Conservation (phyloP, 164 flowering plant genomes). For the Cinnamomum micranthum region DNA sequence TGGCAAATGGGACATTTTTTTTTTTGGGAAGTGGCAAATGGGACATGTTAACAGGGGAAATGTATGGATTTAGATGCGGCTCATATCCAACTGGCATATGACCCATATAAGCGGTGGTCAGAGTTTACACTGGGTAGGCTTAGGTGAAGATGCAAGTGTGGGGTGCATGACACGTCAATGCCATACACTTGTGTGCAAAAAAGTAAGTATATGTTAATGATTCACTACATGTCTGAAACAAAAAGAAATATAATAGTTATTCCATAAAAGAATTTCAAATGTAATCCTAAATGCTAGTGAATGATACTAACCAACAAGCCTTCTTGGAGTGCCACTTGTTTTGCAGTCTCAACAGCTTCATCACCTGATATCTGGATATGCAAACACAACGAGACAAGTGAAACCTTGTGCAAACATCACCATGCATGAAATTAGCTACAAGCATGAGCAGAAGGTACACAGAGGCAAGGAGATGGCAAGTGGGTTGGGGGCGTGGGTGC, state of each 20-base stretch:
- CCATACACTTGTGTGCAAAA: background rate
- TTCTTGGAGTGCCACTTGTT: constrained; percentile 88
- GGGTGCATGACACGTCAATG: background rate
- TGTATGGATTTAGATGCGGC: too few species aligned
- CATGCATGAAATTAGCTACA: too few species aligned
- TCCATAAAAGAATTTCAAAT: background rate
- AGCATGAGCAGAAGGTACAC: background rate
- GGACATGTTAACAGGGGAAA: too few species aligned
- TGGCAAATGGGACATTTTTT: too few species aligned
- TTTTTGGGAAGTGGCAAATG: too few species aligned
- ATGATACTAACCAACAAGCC: constrained; percentile 77
- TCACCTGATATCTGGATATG: constrained; percentile 71
- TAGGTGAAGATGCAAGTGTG: background rate
- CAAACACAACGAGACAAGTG: too few species aligned
- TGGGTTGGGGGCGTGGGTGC: too few species aligned
- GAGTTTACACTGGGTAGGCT: too few species aligned
- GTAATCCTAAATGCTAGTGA: background rate
- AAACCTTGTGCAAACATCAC: background rate
- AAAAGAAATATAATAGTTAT: background rate
- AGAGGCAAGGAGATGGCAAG: background rate
- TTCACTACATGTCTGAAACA: background rate
- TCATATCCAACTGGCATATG: too few species aligned
- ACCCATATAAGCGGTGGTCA: too few species aligned
- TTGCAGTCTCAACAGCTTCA: constrained; percentile 89
- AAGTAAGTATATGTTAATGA: background rate